A percentile compares a stretch with the other conserved stretches of the same genome.
Conservation (phyloP, 768 basidiomycete genomes). For the Amanita molliuscula region DNA sequence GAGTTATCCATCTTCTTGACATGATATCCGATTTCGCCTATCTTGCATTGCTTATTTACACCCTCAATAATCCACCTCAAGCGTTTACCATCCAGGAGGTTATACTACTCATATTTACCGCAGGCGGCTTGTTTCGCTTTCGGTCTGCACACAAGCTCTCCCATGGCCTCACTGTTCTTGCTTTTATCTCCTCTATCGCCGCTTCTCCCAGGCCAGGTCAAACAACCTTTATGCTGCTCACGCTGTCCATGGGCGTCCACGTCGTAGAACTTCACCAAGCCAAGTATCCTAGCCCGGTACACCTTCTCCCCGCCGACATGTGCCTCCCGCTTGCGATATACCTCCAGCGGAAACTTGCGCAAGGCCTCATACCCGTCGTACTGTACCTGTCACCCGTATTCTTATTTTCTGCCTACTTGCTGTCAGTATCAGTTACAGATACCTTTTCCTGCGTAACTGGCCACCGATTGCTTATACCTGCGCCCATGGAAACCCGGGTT, state of each 20-base stretch:
- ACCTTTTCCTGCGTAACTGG: conserved; percentile 13
- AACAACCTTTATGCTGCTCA: conserved; percentile 28
- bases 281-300: conserved; percentile 30
- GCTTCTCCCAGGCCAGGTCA: conserved; percentile 30
- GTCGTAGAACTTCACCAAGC: conserved; percentile 39
- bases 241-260: conserved; percentile 28
- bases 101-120: conserved; percentile 26
- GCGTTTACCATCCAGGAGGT: conserved; percentile 22
- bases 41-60: conserved; percentile 30
- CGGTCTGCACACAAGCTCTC: conserved; percentile 23
- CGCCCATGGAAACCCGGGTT: conserved; percentile 39
- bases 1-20: conserved; percentile 35
- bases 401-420: conserved; percentile 29
- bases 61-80: conserved; percentile 29
- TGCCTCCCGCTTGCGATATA: conserved; percentile 37
- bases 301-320: conserved; percentile 26
- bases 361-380: conserved; percentile 27
- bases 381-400: conserved; percentile 40
- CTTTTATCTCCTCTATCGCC: conserved; percentile 33
- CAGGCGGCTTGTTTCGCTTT: conserved; percentile 23
- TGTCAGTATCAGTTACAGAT: conserved; percentile 39
- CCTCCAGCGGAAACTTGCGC: conserved; percentile 25
- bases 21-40: conserved; percentile 22
- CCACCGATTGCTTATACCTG: conserved; percentile 11
- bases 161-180: conserved; percentile 24